Percentiles rank a stretch among this genome's conserved stretches.
Conservation (phyloP, 768 basidiomycete genomes). For the Kwoniella dendrophila region DNA sequence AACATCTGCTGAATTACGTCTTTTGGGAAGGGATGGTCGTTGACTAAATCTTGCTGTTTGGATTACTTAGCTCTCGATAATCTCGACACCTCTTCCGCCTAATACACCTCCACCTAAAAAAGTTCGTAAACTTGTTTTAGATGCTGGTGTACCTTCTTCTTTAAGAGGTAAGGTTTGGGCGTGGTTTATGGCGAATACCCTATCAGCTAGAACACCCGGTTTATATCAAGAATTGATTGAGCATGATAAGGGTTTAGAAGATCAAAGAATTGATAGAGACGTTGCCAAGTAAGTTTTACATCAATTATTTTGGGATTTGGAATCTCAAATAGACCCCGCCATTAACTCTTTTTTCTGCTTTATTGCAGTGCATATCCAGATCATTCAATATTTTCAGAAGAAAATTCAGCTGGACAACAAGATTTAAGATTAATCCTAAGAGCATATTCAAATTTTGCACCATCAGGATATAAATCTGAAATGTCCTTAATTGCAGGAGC, state of each 20-base stretch:
- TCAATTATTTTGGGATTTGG: neutral
- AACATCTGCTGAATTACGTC: constrained; percentile 7
- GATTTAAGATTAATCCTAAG: constrained; percentile 45
- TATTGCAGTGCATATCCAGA: constrained; percentile 36
- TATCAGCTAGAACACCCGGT: constrained; percentile 39
- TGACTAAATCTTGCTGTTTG: neutral
- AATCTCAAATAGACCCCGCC: no score
- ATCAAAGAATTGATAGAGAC: constrained; percentile 43
- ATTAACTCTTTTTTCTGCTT: neutral
- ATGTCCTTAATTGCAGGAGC: constrained; percentile 45
- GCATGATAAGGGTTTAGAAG: constrained; percentile 36
- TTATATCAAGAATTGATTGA: constrained; percentile 46
- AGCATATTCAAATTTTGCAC: constrained; percentile 43
- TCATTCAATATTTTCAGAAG: constrained; percentile 41
- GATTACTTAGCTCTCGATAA: constrained; percentile 39
- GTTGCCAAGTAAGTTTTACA: constrained; percentile 33
- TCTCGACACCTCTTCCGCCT: constrained; percentile 34
- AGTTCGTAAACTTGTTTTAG: constrained; percentile 46
- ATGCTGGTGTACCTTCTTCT: constrained; percentile 43
- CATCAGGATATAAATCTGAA: constrained; percentile 38
- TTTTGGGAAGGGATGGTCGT: neutral
- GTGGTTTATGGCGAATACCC: constrained; percentile 45
- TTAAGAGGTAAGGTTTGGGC: constrained; percentile 51
- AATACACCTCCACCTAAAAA: constrained; percentile 40
- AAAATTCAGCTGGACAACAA: constrained; percentile 35